Conservation (phyloP, 495 filamentous ascomycete species). For the Stereocaulon alpinum region DNA sequence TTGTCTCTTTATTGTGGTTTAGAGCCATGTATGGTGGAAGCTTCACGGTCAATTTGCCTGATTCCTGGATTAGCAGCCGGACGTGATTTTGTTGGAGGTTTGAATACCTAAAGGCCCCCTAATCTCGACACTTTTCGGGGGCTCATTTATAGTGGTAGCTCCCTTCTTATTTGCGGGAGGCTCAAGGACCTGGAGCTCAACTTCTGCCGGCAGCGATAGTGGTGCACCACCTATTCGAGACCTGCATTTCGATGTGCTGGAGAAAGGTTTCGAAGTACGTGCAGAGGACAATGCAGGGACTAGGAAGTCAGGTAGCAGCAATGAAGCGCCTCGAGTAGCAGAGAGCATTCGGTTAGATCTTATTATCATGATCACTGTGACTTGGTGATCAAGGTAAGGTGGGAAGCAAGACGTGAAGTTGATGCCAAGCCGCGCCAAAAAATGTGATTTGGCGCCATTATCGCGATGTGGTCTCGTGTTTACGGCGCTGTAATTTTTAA, state of each 20-base stretch:
- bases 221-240: conserved; percentile 81
- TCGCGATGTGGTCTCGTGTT: conserved; percentile 20
- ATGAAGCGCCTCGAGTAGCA: background rate
- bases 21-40: conserved; percentile 67
- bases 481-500: background rate
- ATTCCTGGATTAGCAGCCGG: background rate
- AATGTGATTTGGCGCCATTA: background rate
- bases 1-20: conserved; percentile 46
- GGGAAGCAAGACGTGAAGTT: no score
- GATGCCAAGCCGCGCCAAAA: conserved; percentile 4
- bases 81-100: background rate
- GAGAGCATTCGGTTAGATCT: conserved; percentile 6
- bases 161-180: conserved; percentile 42
- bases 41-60: conserved; percentile 59
- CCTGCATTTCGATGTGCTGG: conserved; percentile 48
- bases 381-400: no score
- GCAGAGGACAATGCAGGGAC: conserved; percentile 57
- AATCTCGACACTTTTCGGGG: conserved; percentile 52
- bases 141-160: conserved; percentile 43
- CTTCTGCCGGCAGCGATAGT: conserved; percentile 73
- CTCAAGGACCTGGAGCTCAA: conserved; percentile 55
- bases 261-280: conserved; percentile 52
- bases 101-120: conserved; percentile 62
- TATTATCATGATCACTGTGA: background rate
- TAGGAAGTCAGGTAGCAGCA: conserved; percentile 53